A percentile compares a stretch with the other conserved stretches of the same genome.
phyloP scores from a whole-genome alignment of 306 rosid genomes.

The Potentilla sterilis region DNA sequence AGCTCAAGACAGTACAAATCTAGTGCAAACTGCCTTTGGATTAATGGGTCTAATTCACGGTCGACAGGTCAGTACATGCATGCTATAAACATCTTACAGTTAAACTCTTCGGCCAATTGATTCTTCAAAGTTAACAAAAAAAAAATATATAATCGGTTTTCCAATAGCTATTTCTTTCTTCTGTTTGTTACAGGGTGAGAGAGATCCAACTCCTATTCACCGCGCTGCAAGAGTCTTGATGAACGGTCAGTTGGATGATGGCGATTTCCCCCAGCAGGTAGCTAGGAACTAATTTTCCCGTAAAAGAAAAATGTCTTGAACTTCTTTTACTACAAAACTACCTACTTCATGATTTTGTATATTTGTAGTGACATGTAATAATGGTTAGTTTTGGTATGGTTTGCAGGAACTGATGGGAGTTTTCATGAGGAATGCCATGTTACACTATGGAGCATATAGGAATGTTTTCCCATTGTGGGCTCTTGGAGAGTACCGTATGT shows the following conservation, averaged over 20 bases:
- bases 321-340: no score
- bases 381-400: neutral
- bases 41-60: slow-evolving; percentile 41
- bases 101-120: neutral
- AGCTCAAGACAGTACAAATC: slow-evolving; percentile 36
- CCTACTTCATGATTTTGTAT: no score
- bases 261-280: slow-evolving; percentile 42
- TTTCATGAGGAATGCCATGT: neutral
- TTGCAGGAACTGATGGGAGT: neutral
- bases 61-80: slow-evolving; percentile 17
- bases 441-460: neutral
- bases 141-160: no score
- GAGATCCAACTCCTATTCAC: slow-evolving; percentile 38
- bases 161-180: neutral
- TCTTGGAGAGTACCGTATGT: neutral
- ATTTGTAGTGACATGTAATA: neutral
- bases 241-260: slow-evolving; percentile 35
- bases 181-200: slow-evolving; percentile 9
- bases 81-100: neutral
- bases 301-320: no score
- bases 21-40: slow-evolving; percentile 45
- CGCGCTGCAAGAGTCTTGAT: slow-evolving; percentile 36
- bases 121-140: no score
- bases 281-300: slow-evolving; percentile 39
- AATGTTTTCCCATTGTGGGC: neutral